Evolutionary conservation across 805 yeast genomes (phyloP).

Genomic region (Starmerella scarabaei): DNA sequence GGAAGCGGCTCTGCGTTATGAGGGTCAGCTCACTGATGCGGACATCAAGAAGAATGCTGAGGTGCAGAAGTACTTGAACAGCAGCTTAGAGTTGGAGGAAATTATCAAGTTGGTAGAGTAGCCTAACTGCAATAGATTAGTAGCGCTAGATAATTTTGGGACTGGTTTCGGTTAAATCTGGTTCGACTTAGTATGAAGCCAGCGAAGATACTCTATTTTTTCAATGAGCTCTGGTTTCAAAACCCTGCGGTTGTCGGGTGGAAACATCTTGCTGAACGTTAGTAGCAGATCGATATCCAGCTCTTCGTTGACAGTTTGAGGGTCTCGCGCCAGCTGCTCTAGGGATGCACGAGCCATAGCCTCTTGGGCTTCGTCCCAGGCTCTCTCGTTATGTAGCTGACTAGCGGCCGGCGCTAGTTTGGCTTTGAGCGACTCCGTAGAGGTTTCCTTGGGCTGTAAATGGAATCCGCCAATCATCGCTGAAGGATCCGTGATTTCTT

Average conservation of each 20-base stretch:
- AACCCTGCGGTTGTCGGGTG: conserved; percentile 1
- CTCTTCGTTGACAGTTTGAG: neutral
- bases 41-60: conserved; percentile 28
- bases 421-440: conserved; percentile 5
- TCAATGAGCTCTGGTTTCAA: conserved; percentile 6
- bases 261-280: conserved; percentile 5
- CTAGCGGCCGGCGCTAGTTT: neutral
- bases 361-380: neutral
- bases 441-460: neutral
- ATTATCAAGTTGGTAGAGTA: conserved; percentile 10
- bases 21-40: conserved; percentile 45
- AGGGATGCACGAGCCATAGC: conserved; percentile 1
- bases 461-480: conserved; percentile 2
- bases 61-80: conserved; percentile 15
- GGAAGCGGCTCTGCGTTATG: conserved; percentile 39
- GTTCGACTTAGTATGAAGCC: neutral
- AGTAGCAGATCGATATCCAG: conserved; percentile 6
- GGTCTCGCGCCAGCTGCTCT: conserved; percentile 3
- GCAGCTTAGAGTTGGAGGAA: conserved; percentile 18
- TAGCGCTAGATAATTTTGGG: neutral
- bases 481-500: neutral
- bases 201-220: conserved; percentile 4
- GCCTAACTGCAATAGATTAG: neutral
- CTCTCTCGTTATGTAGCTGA: neutral
- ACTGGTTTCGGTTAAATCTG: neutral